A percentile compares a stretch with the other conserved stretches of the same genome.
Conservation (phyloP, 441 rosid species). For the Raphanus hybrid region DNA sequence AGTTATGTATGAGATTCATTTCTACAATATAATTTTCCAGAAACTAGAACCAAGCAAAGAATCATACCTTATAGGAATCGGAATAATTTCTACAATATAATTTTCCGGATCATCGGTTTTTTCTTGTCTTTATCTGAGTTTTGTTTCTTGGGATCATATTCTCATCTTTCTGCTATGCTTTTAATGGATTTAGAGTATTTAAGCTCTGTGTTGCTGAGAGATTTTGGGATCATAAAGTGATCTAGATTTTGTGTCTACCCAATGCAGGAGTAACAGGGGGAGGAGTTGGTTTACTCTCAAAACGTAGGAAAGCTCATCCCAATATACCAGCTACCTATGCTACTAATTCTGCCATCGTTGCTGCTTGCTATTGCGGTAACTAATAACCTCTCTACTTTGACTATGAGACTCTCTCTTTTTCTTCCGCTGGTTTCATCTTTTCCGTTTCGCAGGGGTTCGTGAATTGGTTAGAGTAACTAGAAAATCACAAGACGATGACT, state of each 20-base stretch:
- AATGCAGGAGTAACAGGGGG: constrained; percentile 65
- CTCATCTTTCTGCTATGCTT: too few species aligned
- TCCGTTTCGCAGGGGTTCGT: constrained; percentile 62
- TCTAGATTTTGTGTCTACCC: background rate
- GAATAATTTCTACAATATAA: too few species aligned
- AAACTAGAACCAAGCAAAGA: background rate
- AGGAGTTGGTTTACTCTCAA: constrained; percentile 70
- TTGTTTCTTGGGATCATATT: too few species aligned
- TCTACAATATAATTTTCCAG: background rate
- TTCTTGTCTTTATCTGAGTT: too few species aligned
- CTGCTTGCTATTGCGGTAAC: constrained; percentile 82
- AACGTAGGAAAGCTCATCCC: constrained; percentile 61
- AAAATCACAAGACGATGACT: constrained; percentile 70
- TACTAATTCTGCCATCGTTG: constrained; percentile 68
- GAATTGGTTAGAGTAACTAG: constrained; percentile 75
- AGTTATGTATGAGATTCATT: background rate
- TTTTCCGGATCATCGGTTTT: too few species aligned
- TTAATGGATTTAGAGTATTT: too few species aligned
- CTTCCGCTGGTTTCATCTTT: background rate
- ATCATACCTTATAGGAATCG: background rate
- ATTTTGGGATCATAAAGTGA: background rate
- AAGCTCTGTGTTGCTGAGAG: background rate
- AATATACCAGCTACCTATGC: constrained; percentile 69
- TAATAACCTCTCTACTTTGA: background rate
- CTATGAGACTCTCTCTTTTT: background rate